Evolutionary conservation across 257 asterid genomes (phyloP), one percentile per base, ranked within the genome.

Genomic region (Primulina tabacum): DNA sequence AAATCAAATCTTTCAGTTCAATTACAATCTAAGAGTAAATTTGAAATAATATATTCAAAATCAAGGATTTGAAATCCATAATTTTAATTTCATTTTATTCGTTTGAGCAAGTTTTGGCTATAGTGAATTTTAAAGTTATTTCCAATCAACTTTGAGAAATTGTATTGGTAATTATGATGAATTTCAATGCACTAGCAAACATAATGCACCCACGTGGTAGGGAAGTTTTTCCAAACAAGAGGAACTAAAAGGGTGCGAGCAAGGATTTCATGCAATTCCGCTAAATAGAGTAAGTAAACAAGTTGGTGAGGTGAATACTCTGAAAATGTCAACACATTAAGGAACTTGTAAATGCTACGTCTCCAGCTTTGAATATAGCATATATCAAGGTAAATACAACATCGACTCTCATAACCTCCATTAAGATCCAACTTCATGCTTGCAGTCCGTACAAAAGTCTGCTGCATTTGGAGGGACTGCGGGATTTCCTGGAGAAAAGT

Each of bases 391-490:
- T 18, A 14, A 47, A 47, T 47, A 14, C 55, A 47, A 7, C 18
- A 12, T 47, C 18, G 7, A 29, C 67, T 28, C 17, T 14, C 37
- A 9, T 17, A 58, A 81, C 30, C 69, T 34, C 71, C 80, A 71
- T 52, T 62, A 52, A 33, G 71, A 73, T 76, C 78, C 74, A 65
- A 56, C 68, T 58, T 56, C 34, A 29, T 69, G 75, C 73, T 38
- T 57, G 79, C 80, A 75, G 71, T 69, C 59, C 69, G 50, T 66
- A 74, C 70, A 70, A 72, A 53, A 7, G 53, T 38, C 75, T 64
- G 82, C 78, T 62, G 76, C 76, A 67, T 72, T 57, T 55, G 18
- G 71, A 63, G 58, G 64, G 71, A 64, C 65, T 30, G 16, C 73
- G 6, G 11, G 74, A 37, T 75, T 73, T 72, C 63, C 74, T 37